Conservation (phyloP, 2,329 filamentous ascomycete genomes). For the Neofusicoccum parvum region DNA sequence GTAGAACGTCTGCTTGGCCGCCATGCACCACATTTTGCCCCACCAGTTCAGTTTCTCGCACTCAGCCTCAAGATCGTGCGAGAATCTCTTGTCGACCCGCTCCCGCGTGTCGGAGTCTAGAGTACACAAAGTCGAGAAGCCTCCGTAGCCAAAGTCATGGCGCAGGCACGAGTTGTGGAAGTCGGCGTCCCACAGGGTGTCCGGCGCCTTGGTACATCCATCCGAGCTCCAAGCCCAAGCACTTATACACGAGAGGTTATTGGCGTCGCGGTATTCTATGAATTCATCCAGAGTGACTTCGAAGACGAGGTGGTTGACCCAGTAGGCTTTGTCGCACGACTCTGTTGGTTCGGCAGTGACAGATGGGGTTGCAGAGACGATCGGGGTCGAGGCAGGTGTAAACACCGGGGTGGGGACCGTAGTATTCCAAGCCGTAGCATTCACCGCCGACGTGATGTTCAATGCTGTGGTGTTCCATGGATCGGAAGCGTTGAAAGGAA, state of each 20-base stretch:
- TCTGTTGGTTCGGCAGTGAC: not conserved
- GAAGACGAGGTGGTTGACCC: not conserved
- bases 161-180: slow-evolving; percentile 1
- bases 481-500: not conserved
- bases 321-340: not conserved
- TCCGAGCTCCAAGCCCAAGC: not conserved
- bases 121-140: not conserved
- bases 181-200: not conserved
- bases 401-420: not conserved
- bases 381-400: not conserved
- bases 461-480: not conserved
- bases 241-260: not conserved
- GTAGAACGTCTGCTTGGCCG: not conserved
- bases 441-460: not conserved
- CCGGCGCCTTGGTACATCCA: not conserved
- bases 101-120: not conserved
- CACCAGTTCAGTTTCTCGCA: not conserved
- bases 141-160: slow-evolving; percentile 11
- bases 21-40: not conserved
- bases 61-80: not conserved
- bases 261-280: slow-evolving; percentile 3
- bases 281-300: not conserved
- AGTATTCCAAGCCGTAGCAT: not conserved
- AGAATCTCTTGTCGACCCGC: not conserved
- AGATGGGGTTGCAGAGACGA: not conserved